Evolutionary conservation across 169 alveolate species (phyloP), one percentile per base, ranked within the genome.

Genomic region (Babesia ovis): DNA sequence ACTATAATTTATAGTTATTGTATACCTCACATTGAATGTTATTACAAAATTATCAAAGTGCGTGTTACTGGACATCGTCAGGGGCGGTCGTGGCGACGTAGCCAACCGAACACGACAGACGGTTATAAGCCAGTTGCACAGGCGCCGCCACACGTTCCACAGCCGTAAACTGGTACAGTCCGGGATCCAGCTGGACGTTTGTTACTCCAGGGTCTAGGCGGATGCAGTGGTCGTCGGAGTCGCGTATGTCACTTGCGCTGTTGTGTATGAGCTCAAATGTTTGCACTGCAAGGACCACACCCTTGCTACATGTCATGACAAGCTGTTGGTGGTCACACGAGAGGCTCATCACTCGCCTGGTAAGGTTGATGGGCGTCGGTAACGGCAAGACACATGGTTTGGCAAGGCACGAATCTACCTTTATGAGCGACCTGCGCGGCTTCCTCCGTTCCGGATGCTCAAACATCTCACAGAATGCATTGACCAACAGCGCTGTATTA

Each of bases 101-200:
- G n/a, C 85, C 68, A 35, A 79, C 42, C 66, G 87, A 79, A 68
- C 59, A 75, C 6, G 87, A 56, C 12, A 79, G 62, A 12, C 72
- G n/a, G 70, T 79, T 79, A 23, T 60, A 70, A 23, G 87, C 70
- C 27, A 71, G 32, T 55, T 79, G 62, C 29, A 79, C 39, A 12
- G 64, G 42, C 34, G 61, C 51, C 3, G 20, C 37, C 54, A 34
- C 54, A 34, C 45, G 37, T 51, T 41, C 54, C 32, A 71, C 34
- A 4, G 54, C 60, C 29, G 83, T 70, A 62, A 79, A 79, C 39
- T 79, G 87, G 72, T 79, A 79, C 0, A 79, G 42, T 25, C 72
- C 64, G 14, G 87, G 87, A 6, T 69, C 87, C 27, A 79, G 66
- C 31, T 20, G 51, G 1, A 48, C 58, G 54, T 61, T 60, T 16